phyloP scores from a whole-genome alignment of 1,139 yeast species.

The Protomyces gravidus region DNA sequence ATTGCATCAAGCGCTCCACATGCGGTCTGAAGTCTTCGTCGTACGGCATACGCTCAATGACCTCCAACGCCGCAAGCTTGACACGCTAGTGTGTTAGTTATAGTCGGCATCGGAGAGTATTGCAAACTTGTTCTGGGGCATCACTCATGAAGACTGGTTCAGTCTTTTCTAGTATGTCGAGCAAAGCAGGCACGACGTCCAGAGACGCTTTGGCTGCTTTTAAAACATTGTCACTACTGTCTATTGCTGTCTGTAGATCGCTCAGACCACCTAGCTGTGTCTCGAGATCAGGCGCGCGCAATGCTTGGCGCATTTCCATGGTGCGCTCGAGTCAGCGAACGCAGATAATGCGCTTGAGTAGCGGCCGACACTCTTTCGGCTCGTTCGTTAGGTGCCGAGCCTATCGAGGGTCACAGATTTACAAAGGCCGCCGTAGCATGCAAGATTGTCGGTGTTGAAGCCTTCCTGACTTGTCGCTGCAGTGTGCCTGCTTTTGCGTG shows the following conservation, averaged over 20 bases:
- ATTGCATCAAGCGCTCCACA: slow-evolving; percentile 6
- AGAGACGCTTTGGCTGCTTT: not conserved
- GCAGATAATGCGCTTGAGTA: no score
- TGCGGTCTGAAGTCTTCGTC: slow-evolving; percentile 17
- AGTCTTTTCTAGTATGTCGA: not conserved
- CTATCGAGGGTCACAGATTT: no score
- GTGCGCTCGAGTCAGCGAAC: no score
- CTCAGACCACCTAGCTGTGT: not conserved
- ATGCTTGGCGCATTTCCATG: not conserved
- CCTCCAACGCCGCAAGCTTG: slow-evolving; percentile 11
- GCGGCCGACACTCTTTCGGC: no score
- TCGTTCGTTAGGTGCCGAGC: no score
- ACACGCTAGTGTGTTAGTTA: slow-evolving; percentile 4
- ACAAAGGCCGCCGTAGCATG: no score
- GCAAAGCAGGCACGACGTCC: not conserved
- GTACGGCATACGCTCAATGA: slow-evolving; percentile 15
- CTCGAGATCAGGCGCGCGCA: not conserved
- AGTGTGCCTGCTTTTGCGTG: no score
- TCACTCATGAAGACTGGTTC: not conserved
- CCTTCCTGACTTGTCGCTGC: no score
- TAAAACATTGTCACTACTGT: not conserved
- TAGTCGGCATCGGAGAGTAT: no score
- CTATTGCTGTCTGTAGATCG: not conserved
- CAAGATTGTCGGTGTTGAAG: no score
- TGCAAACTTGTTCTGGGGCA: slow-evolving; percentile 4